A percentile compares a stretch with the other conserved stretches of the same genome.
Evolutionary conservation across 2,329 filamentous ascomycete species (phyloP).

Genomic region (Microthyrium microscopicum): DNA sequence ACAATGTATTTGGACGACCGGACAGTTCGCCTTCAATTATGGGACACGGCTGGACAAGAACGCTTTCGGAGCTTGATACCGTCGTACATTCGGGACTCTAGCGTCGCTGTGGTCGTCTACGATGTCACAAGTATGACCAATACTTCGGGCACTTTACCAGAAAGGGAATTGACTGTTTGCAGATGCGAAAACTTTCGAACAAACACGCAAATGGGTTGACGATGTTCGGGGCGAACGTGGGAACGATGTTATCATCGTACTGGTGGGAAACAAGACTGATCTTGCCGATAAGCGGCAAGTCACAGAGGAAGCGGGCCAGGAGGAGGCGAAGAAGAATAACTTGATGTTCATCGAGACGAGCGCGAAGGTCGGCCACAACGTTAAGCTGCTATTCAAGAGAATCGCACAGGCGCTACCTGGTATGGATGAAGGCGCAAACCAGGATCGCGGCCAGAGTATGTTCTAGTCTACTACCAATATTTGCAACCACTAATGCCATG

Average conservation of each 20-base stretch:
- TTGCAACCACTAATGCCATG: conserved; percentile 12
- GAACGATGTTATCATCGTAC: conserved; percentile 95
- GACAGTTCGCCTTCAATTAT: conserved; percentile 90
- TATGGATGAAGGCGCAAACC: conserved; percentile 57
- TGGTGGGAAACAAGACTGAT: conserved; percentile 99
- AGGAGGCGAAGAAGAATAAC: conserved; percentile 95
- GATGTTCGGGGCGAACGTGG: conserved; percentile 92
- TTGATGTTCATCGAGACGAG: conserved; percentile 99
- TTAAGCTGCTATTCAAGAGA: conserved; percentile 91
- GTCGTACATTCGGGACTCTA: conserved; percentile 95
- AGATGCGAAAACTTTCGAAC: conserved; percentile 93
- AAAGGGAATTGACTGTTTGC: conserved; percentile 7
- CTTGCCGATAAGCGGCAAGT: conserved; percentile 96
- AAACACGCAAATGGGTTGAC: conserved; percentile 98
- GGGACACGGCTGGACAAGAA: conserved; percentile 97
- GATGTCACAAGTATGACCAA: conserved; percentile 69
- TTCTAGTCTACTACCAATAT: neutral
- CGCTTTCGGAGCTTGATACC: conserved; percentile 93
- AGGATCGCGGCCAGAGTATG: conserved; percentile 6
- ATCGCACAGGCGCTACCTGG: conserved; percentile 96
- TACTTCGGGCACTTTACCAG: neutral
- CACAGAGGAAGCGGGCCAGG: conserved; percentile 87
- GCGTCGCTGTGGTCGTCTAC: conserved; percentile 95
- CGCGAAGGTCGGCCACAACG: conserved; percentile 93
- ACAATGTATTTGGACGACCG: conserved; percentile 99